Evolutionary conservation across 2,329 filamentous ascomycete species (phyloP).

Genomic region (Dactylellina sp.): DNA sequence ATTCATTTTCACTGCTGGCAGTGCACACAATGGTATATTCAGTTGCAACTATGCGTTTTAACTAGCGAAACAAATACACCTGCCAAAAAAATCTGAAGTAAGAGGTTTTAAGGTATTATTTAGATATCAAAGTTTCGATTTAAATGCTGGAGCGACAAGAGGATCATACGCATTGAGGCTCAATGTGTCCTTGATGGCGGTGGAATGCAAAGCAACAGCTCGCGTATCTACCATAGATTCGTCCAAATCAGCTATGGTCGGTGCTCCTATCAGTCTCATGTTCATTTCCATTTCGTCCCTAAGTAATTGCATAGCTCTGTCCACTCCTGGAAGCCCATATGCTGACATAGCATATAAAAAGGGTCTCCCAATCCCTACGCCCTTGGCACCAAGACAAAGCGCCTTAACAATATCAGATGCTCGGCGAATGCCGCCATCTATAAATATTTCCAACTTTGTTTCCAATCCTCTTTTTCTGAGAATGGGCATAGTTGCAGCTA

Average conservation of each 20-base stretch:
- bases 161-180: conserved; percentile 52
- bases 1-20: too few species aligned
- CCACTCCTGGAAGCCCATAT: conserved; percentile 87
- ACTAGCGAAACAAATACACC: too few species aligned
- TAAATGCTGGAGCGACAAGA: conserved; percentile 41
- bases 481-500: conserved; percentile 92
- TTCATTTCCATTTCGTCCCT: conserved; percentile 99
- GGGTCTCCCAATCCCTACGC: conserved; percentile 91
- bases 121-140: conserved; percentile 33
- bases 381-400: conserved; percentile 88
- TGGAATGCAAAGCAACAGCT: conserved; percentile 46
- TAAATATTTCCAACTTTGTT: conserved; percentile 83
- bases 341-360: conserved; percentile 97
- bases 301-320: conserved; percentile 89
- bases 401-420: conserved; percentile 97
- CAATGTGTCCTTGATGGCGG: conserved; percentile 43
- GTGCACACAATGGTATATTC: too few species aligned
- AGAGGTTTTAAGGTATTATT: neutral
- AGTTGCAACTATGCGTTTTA: neutral
- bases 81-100: too few species aligned
- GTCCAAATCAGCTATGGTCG: conserved; percentile 79
- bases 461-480: conserved; percentile 79
- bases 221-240: conserved; percentile 84
- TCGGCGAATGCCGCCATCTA: conserved; percentile 90
- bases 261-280: conserved; percentile 91